Conservation (phyloP, 106 monocot genomes). For the Dendrobium chrysotoxum region DNA sequence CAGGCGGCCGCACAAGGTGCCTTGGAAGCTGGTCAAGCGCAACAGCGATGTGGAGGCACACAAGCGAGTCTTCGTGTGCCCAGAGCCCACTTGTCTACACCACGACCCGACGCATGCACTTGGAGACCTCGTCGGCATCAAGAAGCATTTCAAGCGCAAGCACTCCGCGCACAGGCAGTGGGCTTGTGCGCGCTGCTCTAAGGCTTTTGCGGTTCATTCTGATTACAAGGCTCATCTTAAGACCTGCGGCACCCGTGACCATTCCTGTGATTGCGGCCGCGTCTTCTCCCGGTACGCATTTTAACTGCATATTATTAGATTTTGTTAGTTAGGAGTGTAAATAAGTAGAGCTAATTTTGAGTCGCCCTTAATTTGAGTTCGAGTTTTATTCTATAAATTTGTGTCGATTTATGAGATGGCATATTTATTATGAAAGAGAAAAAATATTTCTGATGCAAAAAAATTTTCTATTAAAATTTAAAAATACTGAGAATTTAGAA, state of each 20-base stretch:
- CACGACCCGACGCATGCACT: conserved; percentile 83
- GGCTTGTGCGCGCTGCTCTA: conserved; percentile 66
- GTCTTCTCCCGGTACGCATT: conserved; percentile 89
- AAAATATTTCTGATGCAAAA: no score
- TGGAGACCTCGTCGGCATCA: conserved; percentile 89
- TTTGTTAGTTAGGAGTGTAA: no score
- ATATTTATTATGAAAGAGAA: no score
- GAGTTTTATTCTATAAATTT: no score
- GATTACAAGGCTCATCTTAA: conserved; percentile 96
- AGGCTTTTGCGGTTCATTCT: conserved; percentile 84
- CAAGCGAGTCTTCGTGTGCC: conserved; percentile 90
- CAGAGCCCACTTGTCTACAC: conserved; percentile 86
- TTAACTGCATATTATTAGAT: no score
- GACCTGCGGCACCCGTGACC: conserved; percentile 90
- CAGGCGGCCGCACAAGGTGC: conserved; percentile 89
- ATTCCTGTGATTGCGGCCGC: conserved; percentile 92
- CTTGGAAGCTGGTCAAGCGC: conserved; percentile 87
- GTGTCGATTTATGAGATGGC: no score
- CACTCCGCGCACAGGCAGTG: conserved; percentile 76
- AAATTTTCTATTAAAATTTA: no score
- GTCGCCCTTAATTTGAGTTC: no score
- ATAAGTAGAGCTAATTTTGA: no score
- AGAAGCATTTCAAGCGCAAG: conserved; percentile 89
- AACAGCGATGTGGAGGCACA: conserved; percentile 29
- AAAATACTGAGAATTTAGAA: no score